Base-by-base conservation (phyloP, 139 green algal genomes). In the Chlorella ohadii region DNA sequence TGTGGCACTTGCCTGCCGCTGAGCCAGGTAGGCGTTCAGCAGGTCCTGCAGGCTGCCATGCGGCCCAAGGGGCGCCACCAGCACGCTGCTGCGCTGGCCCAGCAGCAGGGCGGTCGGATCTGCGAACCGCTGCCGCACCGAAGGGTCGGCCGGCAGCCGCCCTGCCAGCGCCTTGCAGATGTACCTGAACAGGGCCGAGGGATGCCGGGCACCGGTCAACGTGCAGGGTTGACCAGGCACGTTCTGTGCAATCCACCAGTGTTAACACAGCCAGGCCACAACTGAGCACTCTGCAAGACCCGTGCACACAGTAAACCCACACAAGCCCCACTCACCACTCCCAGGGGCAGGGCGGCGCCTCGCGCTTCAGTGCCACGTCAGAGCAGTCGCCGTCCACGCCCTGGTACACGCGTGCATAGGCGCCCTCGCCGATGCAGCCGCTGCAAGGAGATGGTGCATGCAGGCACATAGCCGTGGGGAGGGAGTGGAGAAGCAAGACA, bases 11-110 rank as follows among this genome's bases (percentile, higher is more conserved):
- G 51, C 88, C 77, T 88, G 74, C 25, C 82, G 82, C 44, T 73
- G 51, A 1, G 44, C 70, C 36, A 91, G 76, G 72, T 89, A 81
- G 3, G 36, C 63, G 59, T 92, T 92, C 6, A 92, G 33, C 23
- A 90, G 66, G 59, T 92, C 89, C 77, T 92, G 89, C 41, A 92
- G 85, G 17, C 66, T 87, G 55, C 89, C 89, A 4, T 86, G 68
- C 6, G 27, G 27, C 20, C 88, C 84, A 34, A 79, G 25, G 6
- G 89, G 89, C 67, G 74, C 87, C 51, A 86, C 84, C 47, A 92
- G 82, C 64, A 86, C 68, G 25, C 86, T 88, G 36, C 72, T 34
- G 31, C 68, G 31, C 27, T 41, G 38, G 9, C 64, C 81, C 27
- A 91, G 66, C 47, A 85, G 59, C 68, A 91, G 82, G 41, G 44